phyloP scores from a whole-genome alignment of 2,329 filamentous ascomycete species.

The Ascochyta fabae region DNA sequence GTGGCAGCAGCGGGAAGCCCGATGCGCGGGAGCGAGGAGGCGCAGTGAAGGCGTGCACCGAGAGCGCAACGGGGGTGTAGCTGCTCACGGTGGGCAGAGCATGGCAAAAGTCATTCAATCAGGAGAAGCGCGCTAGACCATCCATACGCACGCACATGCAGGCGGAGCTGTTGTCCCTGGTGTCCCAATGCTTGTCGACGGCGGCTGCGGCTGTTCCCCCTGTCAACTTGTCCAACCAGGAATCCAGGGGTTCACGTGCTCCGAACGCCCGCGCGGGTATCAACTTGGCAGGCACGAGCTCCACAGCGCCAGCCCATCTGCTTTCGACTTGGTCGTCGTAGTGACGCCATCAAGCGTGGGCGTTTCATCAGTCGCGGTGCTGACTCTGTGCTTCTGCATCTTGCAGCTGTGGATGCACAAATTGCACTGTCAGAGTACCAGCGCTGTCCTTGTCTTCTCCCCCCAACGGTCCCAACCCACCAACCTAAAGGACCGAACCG shows the following conservation, averaged over 20 bases:
- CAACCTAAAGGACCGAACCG: slow-evolving; percentile 5
- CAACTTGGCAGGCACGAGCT: slow-evolving; percentile 11
- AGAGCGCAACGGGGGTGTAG: slow-evolving; percentile 29
- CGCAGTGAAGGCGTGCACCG: slow-evolving; percentile 27
- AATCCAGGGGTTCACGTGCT: slow-evolving; percentile 12
- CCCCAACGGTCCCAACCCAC: neutral
- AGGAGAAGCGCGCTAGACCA: slow-evolving; percentile 16
- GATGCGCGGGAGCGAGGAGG: slow-evolving; percentile 26
- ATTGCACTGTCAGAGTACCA: neutral
- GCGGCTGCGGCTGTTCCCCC: slow-evolving; percentile 5
- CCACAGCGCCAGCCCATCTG: slow-evolving; percentile 9
- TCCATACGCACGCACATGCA: slow-evolving; percentile 13
- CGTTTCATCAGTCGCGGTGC: neutral
- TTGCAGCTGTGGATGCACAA: neutral
- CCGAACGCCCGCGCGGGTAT: slow-evolving; percentile 14
- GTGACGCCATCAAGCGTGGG: slow-evolving; percentile 14
- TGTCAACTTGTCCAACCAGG: slow-evolving; percentile 17
- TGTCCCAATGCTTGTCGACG: slow-evolving; percentile 11
- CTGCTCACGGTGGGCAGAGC: slow-evolving; percentile 40
- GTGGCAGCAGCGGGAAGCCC: slow-evolving; percentile 1
- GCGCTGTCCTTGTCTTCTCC: neutral
- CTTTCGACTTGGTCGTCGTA: slow-evolving; percentile 1
- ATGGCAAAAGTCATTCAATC: slow-evolving; percentile 24
- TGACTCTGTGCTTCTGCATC: neutral
- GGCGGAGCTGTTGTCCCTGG: slow-evolving; percentile 6